These are phyloP conservation scores for Blastocystis sp. DNA, from an alignment of 352 stramenopile species.

Conservation along the genomic window DNA sequence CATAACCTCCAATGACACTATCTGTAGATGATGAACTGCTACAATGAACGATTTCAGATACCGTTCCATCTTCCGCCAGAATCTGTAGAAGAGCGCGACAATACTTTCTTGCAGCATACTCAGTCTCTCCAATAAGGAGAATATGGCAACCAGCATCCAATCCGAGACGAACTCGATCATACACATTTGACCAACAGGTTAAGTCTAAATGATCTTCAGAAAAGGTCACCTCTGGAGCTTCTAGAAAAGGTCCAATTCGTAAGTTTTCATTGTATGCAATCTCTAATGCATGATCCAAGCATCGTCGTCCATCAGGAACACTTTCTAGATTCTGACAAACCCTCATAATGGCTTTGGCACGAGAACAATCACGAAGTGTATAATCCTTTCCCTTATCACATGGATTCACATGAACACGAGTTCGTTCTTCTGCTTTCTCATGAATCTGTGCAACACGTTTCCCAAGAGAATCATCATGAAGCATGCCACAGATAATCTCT, in stretches of 20 bases:
- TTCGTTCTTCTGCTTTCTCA: not conserved
- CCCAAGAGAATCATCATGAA: too few relatives aligned
- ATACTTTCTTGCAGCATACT: slow-evolving; percentile 27
- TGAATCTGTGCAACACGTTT: not conserved
- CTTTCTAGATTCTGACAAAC: not conserved
- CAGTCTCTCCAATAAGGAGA: slow-evolving; percentile 19
- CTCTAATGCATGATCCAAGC: not conserved
- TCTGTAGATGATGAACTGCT: slow-evolving; percentile 39
- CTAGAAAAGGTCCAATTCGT: not conserved
- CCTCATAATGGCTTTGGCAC: not conserved
- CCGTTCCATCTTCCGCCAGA: not conserved
- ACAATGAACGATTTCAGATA: slow-evolving; percentile 11
- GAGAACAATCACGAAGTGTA: slow-evolving; percentile 22
- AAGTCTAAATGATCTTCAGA: not conserved
- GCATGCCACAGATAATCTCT: too few relatives aligned
- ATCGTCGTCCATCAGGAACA: not conserved
- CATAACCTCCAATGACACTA: not conserved
- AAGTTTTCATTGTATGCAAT: slow-evolving; percentile 18
- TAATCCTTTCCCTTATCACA: not conserved
- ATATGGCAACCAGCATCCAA: not conserved
- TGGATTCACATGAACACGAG: not conserved
- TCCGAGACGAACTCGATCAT: not conserved
- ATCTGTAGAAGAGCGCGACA: not conserved
- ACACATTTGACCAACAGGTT: slow-evolving; percentile 1
- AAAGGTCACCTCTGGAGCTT: not conserved